Evolutionary conservation across 305 asterid species (phyloP).

Genomic region (Rubia peregrina): DNA sequence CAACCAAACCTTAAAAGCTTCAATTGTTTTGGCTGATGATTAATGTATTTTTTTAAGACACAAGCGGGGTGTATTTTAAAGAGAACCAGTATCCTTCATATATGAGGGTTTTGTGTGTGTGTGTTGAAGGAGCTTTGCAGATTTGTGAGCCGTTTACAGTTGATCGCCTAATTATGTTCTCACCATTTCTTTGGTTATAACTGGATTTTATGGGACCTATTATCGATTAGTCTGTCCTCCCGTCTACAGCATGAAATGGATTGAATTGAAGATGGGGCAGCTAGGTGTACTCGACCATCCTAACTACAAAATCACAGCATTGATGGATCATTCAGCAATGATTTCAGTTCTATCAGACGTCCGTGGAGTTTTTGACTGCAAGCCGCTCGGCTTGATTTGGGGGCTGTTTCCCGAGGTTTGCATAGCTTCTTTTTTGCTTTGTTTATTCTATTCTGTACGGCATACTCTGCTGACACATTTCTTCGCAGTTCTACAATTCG

Average conservation of each 20-base stretch:
- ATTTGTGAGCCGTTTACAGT: background rate
- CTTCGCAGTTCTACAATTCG: slow-evolving; percentile 60
- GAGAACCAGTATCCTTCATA: background rate
- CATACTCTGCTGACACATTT: slow-evolving; percentile 14
- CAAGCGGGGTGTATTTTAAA: background rate
- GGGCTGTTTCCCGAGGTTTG: slow-evolving; percentile 78
- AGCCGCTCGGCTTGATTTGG: slow-evolving; percentile 96
- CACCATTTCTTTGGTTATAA: background rate
- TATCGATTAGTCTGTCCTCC: slow-evolving; percentile 15
- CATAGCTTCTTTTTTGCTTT: slow-evolving; percentile 12
- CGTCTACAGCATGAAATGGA: slow-evolving; percentile 88
- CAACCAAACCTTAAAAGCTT: background rate
- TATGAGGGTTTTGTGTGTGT: background rate
- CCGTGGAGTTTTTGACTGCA: slow-evolving; percentile 83
- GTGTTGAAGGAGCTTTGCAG: background rate
- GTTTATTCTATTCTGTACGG: slow-evolving; percentile 2
- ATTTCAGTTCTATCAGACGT: slow-evolving; percentile 78
- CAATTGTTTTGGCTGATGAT: background rate
- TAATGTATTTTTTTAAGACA: background rate
- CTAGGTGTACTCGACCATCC: slow-evolving; percentile 87
- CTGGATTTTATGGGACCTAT: slow-evolving; percentile 1
- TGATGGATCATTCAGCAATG: slow-evolving; percentile 87
- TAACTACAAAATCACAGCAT: slow-evolving; percentile 80
- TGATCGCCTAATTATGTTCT: background rate
- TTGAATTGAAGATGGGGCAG: slow-evolving; percentile 86